A percentile compares a stretch with the other conserved stretches of the same genome.
Evolutionary conservation across 2,329 filamentous ascomycete genomes (phyloP).

Genomic region (Aspergillus sp.): DNA sequence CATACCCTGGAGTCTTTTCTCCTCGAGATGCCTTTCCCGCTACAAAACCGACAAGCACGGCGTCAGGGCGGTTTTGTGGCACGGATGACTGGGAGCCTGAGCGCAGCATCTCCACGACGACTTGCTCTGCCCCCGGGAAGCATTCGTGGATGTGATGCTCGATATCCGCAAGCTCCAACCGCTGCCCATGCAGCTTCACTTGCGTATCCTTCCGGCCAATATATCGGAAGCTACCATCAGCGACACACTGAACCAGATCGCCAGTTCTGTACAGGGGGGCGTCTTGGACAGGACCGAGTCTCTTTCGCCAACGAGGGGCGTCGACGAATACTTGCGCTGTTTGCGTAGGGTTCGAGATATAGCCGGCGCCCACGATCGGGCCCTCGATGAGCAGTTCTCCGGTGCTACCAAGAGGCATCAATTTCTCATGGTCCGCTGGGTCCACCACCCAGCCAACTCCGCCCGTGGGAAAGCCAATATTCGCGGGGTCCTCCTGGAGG

Average conservation of each 20-base stretch:
- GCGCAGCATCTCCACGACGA: neutral
- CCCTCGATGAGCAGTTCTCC: constrained; percentile 36
- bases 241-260: constrained; percentile 27
- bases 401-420: constrained; percentile 37
- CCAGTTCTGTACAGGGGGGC: constrained; percentile 29
- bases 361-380: constrained; percentile 22
- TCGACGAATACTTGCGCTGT: constrained; percentile 22
- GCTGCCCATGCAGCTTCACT: constrained; percentile 25
- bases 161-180: constrained; percentile 27
- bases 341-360: constrained; percentile 23
- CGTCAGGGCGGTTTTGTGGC: neutral
- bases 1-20: too few relatives aligned
- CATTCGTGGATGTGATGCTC: constrained; percentile 13
- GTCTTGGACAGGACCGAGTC: neutral
- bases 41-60: neutral
- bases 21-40: too few relatives aligned
- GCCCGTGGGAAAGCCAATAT: constrained; percentile 29
- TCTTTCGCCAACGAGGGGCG: constrained; percentile 19
- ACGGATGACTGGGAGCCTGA: neutral
- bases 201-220: constrained; percentile 15
- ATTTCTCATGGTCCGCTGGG: constrained; percentile 31
- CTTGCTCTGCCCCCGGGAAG: neutral
- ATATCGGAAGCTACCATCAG: constrained; percentile 11
- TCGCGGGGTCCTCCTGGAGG: neutral
- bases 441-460: constrained; percentile 36